Percentiles rank a stretch among this genome's conserved stretches.
These are phyloP conservation scores for Pseudohyphozyma bogoriensis DNA, from an alignment of 768 basidiomycete genomes.

Conservation along the genomic window DNA sequence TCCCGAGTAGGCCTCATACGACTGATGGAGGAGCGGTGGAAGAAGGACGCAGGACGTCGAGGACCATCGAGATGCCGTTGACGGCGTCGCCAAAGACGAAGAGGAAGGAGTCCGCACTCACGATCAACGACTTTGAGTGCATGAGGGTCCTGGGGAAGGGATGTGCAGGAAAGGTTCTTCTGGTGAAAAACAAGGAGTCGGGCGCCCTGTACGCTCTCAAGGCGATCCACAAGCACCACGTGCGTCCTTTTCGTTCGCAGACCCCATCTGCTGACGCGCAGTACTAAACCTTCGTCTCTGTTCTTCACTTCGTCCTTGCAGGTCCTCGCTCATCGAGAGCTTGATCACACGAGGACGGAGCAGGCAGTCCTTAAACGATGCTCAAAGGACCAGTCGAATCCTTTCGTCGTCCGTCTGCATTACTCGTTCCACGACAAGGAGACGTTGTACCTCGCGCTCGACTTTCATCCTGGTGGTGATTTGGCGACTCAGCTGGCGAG, in stretches of 20 bases:
- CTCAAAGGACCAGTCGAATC: conserved; percentile 68
- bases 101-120: conserved; percentile 49
- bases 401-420: conserved; percentile 91
- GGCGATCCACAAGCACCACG: conserved; percentile 90
- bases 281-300: no score
- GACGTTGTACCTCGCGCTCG: conserved; percentile 88
- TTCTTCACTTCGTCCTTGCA: no score
- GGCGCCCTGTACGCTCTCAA: conserved; percentile 77
- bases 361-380: conserved; percentile 89
- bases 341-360: conserved; percentile 92
- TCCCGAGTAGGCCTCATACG: background rate
- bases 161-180: conserved; percentile 89
- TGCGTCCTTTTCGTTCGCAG: background rate
- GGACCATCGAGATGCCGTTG: conserved; percentile 1
- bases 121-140: conserved; percentile 90
- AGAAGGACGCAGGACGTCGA: background rate
- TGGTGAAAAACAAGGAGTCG: conserved; percentile 70
- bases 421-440: conserved; percentile 71
- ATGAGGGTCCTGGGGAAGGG: conserved; percentile 93
- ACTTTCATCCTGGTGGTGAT: conserved; percentile 93
- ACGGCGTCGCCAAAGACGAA: background rate
- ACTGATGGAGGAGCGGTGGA: background rate
- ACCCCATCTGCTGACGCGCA: background rate
- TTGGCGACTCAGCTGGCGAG: conserved; percentile 93
- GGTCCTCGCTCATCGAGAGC: conserved; percentile 89